Base-by-base conservation (phyloP, 768 basidiomycete species). In the Tricholoma matsutake region DNA sequence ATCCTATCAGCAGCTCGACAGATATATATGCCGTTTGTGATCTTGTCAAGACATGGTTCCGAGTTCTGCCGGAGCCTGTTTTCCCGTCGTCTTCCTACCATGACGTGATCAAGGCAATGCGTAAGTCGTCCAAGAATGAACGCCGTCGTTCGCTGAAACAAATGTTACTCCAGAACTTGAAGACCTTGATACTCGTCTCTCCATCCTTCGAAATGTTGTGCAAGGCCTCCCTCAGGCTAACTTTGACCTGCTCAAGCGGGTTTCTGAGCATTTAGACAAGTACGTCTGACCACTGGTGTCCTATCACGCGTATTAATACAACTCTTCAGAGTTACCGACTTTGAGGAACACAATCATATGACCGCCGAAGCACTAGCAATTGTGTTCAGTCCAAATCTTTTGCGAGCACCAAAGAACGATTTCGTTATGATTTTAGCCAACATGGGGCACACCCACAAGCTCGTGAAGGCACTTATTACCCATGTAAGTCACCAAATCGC, bases 291-390 rank as follows among this genome's bases (percentile, higher is more conserved):
- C 18, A 25, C 13, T 53, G n/a, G 32, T 10, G 16, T 61, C n/a
- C 20, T 32, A 49, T 10, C 31, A 25, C 10, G 11, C 29, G 49
- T 22, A 11, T 35, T 13, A 47, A 20, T 37, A 14, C 29, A 28
- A 22, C 41, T 28, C 13, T 47, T 45, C 34, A 91, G 91, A 69
- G 89, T 94, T n/a, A 91, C 91, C 4, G 91, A 94, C 68, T 91
- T 82, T 72, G 92, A 94, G 69, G 92, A 94, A 60, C 82, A 86
- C 54, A 95, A 94, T 66, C 92, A 94, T 61, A 95, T 95, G 93
- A 91, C 89, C 1, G 86, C 91, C 1, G 88, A 93, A 64, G 86
- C 89, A 6, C 79, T 95, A 3, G 88, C 93, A 0, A 92, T 93
- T 56, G 91, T 94, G 16, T 93, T 94, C 73, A 90, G 90, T 62